These are phyloP conservation scores for Paramecium sonneborni DNA, from an alignment of 73 alveolate genomes.

Conservation along the genomic window DNA sequence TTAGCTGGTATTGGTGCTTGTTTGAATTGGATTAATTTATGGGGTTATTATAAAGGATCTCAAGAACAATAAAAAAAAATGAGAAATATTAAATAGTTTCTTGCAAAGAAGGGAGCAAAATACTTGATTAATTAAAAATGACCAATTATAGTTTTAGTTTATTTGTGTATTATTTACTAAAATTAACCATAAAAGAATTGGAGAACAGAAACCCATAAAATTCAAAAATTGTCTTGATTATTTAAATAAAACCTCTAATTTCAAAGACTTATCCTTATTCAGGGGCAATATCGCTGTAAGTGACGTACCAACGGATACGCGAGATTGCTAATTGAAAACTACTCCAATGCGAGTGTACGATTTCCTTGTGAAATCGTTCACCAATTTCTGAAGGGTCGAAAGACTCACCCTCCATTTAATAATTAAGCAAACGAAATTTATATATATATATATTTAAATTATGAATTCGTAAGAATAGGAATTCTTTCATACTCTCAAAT, in stretches of 20 bases:
- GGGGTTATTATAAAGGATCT: background rate
- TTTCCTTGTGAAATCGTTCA: conserved; percentile 46
- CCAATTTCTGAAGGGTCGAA: conserved; percentile 65
- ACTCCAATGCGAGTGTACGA: conserved; percentile 52
- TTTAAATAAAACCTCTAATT: background rate
- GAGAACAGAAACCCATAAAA: conserved; percentile 44
- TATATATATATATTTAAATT: background rate
- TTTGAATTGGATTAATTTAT: conserved; percentile 38
- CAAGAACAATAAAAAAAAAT: background rate
- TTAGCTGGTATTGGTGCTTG: conserved; percentile 16
- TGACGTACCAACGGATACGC: conserved; percentile 63
- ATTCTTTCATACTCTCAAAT: background rate
- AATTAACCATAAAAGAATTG: background rate
- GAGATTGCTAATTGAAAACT: conserved; percentile 62
- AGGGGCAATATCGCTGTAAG: conserved; percentile 65
- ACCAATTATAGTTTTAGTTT: background rate
- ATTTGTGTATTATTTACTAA: background rate
- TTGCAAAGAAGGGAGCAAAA: background rate
- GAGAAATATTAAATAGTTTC: background rate
- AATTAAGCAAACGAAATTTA: conserved; percentile 42
- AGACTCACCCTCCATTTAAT: conserved; percentile 30
- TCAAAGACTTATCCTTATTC: conserved; percentile 35
- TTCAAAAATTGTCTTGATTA: background rate
- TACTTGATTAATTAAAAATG: background rate
- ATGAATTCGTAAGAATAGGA: background rate